Percentiles rank a stretch among this genome's conserved stretches.
Evolutionary conservation across 2,329 filamentous ascomycete genomes (phyloP).

Genomic region (Thielaviopsis euricoi): DNA sequence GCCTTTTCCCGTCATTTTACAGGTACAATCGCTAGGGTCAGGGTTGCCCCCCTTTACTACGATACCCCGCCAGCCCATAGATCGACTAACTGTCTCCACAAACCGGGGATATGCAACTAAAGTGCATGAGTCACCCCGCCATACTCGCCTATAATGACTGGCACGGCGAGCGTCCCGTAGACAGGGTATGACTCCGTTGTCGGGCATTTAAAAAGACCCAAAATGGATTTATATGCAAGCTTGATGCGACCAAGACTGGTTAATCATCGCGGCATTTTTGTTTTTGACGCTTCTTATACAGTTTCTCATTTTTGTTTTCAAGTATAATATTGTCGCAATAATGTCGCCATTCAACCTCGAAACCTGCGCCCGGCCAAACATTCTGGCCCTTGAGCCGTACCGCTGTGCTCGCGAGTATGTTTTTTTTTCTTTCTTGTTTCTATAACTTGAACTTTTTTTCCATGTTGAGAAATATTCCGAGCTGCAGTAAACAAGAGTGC

Average conservation of each 20-base stretch:
- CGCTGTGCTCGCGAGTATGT: constrained; percentile 67
- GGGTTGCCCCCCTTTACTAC: neutral
- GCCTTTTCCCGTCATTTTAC: too few species aligned
- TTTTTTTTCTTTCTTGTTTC: constrained; percentile 12
- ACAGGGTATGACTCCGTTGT: neutral
- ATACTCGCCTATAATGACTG: neutral
- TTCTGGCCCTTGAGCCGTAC: constrained; percentile 60
- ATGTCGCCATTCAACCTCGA: constrained; percentile 56
- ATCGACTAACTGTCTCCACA: neutral
- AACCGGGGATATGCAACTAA: constrained; percentile 3
- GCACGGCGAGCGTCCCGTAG: neutral
- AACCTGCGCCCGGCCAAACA: constrained; percentile 61
- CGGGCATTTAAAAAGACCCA: neutral
- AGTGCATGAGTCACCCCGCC: constrained; percentile 8
- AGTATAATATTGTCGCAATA: constrained; percentile 7
- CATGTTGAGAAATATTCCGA: too few species aligned
- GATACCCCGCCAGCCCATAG: too few species aligned
- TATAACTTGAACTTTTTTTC: neutral
- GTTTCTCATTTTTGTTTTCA: neutral
- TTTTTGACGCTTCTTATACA: neutral
- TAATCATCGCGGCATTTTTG: neutral
- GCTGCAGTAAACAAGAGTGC: neutral
- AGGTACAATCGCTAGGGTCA: neutral
- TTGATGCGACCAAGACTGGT: neutral
- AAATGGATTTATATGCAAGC: neutral